Base-by-base conservation (phyloP, 495 filamentous ascomycete species). In the Darksidea phi region DNA sequence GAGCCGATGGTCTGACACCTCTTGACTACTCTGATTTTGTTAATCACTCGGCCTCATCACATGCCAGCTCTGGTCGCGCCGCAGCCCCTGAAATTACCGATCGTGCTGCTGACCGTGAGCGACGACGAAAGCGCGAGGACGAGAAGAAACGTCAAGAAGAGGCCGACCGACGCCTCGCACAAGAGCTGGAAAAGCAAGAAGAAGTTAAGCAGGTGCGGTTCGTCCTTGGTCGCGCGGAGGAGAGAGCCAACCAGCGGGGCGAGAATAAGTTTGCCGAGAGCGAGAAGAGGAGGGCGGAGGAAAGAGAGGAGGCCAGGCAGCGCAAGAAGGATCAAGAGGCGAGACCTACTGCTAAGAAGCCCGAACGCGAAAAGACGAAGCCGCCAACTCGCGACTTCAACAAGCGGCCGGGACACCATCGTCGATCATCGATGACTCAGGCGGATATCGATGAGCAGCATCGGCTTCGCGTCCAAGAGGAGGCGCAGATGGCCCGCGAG, bases 211-310 rank as follows among this genome's bases (percentile, higher is more conserved):
- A 67, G 26, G 64, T 57, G 38, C n/a, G 37, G 1, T 57, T 63
- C 13, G 59, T 63, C 32, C 51, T 54, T 26, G 64, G 50, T 24
- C 48, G 64, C 11, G 54, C 34, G n/a, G 59, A 59, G 7, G 45
- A 37, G 0, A 43, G 60, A 17, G 64, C 26, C 26, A 38, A 63
- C n/a, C 24, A 48, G 18, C 48, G 64, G 18, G 26, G 5, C 1
- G 59, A 67, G 43, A 54, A 62, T 15, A 25, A 43, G 23, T 13
- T 42, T 41, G 64, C 59, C 26, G 59, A 67, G 55, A 54, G 25
- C 18, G 59, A 67, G 49, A 63, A 63, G 60, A 36, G 59, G 46
- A 28, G 60, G 24, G 59, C 57, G 12, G 63, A 66, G 34, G 63
- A 51, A 6, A 24, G 63, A n/a, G 63, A 66, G 21, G 48, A 61